These are phyloP conservation scores for Lentinula edodes DNA, from an alignment of 768 basidiomycete species.

Conservation along the genomic window DNA sequence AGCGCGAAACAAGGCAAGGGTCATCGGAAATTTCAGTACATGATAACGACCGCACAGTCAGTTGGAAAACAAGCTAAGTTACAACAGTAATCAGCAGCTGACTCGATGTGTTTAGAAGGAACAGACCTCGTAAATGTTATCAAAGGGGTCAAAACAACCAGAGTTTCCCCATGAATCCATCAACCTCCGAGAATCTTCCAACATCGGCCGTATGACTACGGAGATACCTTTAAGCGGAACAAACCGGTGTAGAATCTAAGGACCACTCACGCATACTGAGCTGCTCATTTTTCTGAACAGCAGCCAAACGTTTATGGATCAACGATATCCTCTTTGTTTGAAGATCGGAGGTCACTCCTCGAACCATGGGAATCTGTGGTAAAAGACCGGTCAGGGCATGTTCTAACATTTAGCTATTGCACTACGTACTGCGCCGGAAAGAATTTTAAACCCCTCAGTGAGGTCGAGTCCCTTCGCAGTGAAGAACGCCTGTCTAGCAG, in stretches of 20 bases:
- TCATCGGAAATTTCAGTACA: constrained; percentile 69
- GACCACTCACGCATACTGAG: constrained; percentile 51
- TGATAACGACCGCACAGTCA: constrained; percentile 62
- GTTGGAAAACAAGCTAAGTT: constrained; percentile 63
- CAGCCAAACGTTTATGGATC: constrained; percentile 68
- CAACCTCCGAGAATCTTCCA: constrained; percentile 56
- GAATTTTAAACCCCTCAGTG: constrained; percentile 73
- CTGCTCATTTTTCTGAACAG: constrained; percentile 56
- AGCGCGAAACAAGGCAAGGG: constrained; percentile 49
- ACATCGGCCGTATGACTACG: constrained; percentile 58
- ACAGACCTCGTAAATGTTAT: constrained; percentile 60
- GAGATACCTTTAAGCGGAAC: constrained; percentile 11
- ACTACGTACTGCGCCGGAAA: constrained; percentile 67
- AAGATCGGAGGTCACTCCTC: constrained; percentile 68
- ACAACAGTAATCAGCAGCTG: constrained; percentile 3
- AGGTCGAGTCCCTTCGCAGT: constrained; percentile 66
- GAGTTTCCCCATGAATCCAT: constrained; percentile 63
- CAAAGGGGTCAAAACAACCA: constrained; percentile 68
- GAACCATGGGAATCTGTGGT: constrained; percentile 66
- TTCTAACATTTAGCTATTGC: constrained; percentile 7
- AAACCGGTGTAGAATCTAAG: constrained; percentile 6
- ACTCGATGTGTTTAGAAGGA: constrained; percentile 9
- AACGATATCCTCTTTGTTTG: constrained; percentile 53
- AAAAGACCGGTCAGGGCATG: constrained; percentile 14
- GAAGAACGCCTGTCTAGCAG: constrained; percentile 64